Percentiles rank a stretch among this genome's conserved stretches.
Conservation (phyloP, 768 basidiomycete species). For the Hygrocybe coccinea region DNA sequence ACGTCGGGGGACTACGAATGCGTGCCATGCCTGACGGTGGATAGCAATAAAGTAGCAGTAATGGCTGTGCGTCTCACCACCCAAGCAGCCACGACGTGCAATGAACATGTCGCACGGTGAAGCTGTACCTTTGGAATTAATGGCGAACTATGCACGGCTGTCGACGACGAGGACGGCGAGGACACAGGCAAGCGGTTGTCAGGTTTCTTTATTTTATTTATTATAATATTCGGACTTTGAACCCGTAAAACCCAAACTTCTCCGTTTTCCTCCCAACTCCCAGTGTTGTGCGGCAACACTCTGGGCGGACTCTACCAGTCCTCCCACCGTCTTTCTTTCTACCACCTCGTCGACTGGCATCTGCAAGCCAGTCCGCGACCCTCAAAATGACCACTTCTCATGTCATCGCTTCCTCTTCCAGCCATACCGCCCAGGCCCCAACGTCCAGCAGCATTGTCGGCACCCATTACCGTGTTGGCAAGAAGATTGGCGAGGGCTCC, state of each 20-base stretch:
- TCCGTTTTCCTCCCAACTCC: neutral
- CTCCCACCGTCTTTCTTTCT: neutral
- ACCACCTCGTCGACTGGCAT: neutral
- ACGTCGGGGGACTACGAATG: too few species aligned
- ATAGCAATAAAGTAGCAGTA: too few species aligned
- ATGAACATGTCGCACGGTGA: too few species aligned
- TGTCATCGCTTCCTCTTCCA: constrained; percentile 75
- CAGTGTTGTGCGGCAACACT: neutral
- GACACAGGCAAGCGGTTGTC: neutral
- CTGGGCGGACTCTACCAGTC: neutral
- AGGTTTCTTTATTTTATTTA: neutral
- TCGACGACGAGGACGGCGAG: too few species aligned
- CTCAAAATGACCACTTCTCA: constrained; percentile 72
- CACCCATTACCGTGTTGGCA: constrained; percentile 82
- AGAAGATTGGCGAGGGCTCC: constrained; percentile 99
- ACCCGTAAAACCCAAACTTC: neutral
- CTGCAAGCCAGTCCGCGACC: neutral
- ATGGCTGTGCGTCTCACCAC: too few species aligned
- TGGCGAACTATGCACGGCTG: too few species aligned
- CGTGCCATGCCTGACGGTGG: too few species aligned
- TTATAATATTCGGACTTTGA: neutral
- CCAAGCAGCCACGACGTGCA: too few species aligned
- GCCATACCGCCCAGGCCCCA: constrained; percentile 59
- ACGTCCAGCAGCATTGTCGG: constrained; percentile 73
- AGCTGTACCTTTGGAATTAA: too few species aligned